phyloP scores from a whole-genome alignment of 2,329 filamentous ascomycete species.

The Ilyonectria destructans region DNA sequence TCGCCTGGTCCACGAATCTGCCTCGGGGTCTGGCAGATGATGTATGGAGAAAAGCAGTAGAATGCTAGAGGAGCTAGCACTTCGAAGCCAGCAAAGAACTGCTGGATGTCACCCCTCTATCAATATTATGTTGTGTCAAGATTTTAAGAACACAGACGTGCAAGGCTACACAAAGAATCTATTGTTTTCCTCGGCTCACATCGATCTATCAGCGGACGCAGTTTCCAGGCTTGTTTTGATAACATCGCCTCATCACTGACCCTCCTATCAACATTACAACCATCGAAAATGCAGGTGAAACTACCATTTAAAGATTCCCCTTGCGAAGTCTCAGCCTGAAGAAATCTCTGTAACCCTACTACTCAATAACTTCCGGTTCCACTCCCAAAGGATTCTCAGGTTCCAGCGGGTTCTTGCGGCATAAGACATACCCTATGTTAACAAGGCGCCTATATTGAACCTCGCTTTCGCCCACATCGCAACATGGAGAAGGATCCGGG shows the following conservation, averaged over 20 bases:
- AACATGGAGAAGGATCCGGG: not conserved
- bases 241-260: too few species aligned
- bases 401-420: not conserved
- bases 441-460: not conserved
- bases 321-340: too few species aligned
- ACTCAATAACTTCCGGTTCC: not conserved
- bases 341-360: not conserved
- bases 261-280: too few species aligned
- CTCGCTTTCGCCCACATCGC: not conserved
- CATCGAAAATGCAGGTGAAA: too few species aligned
- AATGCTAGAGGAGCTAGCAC: not conserved
- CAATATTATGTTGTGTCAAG: not conserved
- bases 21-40: conserved; percentile 1
- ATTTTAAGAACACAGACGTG: not conserved
- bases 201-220: too few species aligned
- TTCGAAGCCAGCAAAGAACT: not conserved
- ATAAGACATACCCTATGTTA: not conserved
- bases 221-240: too few species aligned
- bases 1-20: conserved; percentile 30
- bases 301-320: too few species aligned
- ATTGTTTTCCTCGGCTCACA: too few species aligned
- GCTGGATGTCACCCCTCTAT: not conserved
- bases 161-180: too few species aligned
- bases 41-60: conserved; percentile 24
- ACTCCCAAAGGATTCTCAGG: not conserved